phyloP scores from a whole-genome alignment of 2,329 filamentous ascomycete species.

The Trichophyton schoenleinii region DNA sequence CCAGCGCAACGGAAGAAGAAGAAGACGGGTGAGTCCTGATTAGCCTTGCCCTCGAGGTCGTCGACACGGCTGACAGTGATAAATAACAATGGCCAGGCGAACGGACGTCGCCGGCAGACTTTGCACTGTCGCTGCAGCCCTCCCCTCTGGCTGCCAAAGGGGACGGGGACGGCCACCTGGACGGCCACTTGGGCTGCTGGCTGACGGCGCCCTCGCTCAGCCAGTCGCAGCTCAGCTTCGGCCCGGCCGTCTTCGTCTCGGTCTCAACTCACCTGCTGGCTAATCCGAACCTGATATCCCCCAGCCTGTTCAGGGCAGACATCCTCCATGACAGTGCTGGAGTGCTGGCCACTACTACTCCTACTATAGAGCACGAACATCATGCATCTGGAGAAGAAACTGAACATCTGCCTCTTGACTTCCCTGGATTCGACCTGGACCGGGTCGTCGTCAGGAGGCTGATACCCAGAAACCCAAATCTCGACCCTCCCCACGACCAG shows the following conservation, averaged over 20 bases:
- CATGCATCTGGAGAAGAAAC: not conserved
- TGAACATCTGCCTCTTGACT: not conserved
- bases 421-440: slow-evolving; percentile 32
- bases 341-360: slow-evolving; percentile 20
- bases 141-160: slow-evolving; percentile 16
- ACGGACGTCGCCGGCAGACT: not conserved
- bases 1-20: not conserved
- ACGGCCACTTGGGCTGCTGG: slow-evolving; percentile 14
- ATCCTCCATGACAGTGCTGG: slow-evolving; percentile 44
- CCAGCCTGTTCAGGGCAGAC: slow-evolving; percentile 48
- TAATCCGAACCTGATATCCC: slow-evolving; percentile 49
- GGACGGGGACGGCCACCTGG: slow-evolving; percentile 7
- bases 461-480: slow-evolving; percentile 66
- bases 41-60: not conserved
- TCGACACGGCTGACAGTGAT: not conserved
- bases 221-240: slow-evolving; percentile 18
- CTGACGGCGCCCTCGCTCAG: slow-evolving; percentile 23
- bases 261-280: slow-evolving; percentile 37
- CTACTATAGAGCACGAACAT: slow-evolving; percentile 11
- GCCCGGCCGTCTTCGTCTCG: slow-evolving; percentile 29
- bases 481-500: slow-evolving; percentile 66
- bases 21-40: not conserved
- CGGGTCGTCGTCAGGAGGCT: slow-evolving; percentile 62
- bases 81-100: not conserved
- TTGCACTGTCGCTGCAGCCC: slow-evolving; percentile 18